Evolutionary conservation across 768 basidiomycete species (phyloP).

Genomic region (Trametopsis cervina): DNA sequence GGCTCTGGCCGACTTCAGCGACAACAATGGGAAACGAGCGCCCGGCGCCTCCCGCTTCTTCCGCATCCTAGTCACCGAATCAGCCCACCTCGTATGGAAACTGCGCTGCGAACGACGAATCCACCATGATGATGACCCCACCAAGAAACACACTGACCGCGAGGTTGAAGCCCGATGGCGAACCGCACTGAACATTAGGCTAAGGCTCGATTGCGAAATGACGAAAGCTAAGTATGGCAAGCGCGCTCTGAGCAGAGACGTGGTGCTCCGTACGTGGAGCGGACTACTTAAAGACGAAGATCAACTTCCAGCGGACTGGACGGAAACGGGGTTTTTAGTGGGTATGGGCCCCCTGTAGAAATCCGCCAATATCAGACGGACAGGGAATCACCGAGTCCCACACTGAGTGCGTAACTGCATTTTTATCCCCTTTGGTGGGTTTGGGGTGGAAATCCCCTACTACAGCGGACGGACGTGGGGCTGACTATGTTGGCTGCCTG

Average conservation of each 20-base stretch:
- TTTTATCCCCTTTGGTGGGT: too few species aligned
- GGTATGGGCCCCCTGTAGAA: neutral
- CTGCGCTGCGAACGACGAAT: conserved; percentile 10
- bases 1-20: neutral
- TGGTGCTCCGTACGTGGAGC: conserved; percentile 1
- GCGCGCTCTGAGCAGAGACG: neutral
- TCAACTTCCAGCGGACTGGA: conserved; percentile 1
- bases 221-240: neutral
- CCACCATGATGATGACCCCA: neutral
- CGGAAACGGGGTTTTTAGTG: conserved; percentile 2
- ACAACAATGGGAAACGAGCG: neutral
- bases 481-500: too few species aligned
- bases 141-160: neutral
- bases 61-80: conserved; percentile 8
- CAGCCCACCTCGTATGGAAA: conserved; percentile 9
- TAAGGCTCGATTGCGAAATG: neutral
- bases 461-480: too few species aligned
- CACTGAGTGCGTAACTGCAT: too few species aligned
- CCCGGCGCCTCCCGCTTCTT: conserved; percentile 5
- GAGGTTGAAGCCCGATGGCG: neutral
- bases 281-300: neutral
- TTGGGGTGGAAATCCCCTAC: too few species aligned
- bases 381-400: too few species aligned
- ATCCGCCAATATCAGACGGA: too few species aligned
- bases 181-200: neutral